Percentiles rank a stretch among this genome's conserved stretches.
phyloP scores from a whole-genome alignment of 495 filamentous ascomycete species.

The Xylaria bambusicola region DNA sequence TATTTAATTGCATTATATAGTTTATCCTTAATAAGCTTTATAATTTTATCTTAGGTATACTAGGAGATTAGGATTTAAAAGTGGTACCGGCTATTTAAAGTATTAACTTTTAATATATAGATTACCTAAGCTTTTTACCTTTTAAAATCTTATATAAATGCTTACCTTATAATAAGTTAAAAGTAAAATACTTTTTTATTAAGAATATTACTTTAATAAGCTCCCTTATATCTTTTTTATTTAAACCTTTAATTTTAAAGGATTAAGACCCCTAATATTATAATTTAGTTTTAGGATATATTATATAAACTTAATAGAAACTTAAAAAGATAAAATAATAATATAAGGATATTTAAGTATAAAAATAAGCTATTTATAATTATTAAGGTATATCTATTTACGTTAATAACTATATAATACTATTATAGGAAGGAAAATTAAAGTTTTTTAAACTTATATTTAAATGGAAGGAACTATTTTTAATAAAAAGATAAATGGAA shows the following conservation, averaged over 20 bases:
- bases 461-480: too few species aligned
- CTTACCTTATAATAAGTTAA: conserved; percentile 1
- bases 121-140: neutral
- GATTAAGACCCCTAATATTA: neutral
- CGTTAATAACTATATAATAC: too few species aligned
- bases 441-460: too few species aligned
- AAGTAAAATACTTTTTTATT: conserved; percentile 5
- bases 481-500: neutral
- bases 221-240: conserved; percentile 9
- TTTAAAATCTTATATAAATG: too few species aligned
- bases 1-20: too few species aligned
- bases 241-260: neutral
- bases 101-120: conserved; percentile 11
- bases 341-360: neutral
- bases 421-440: too few species aligned
- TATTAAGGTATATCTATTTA: too few species aligned
- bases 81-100: neutral
- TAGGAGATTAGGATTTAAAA: neutral
- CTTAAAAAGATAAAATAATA: conserved; percentile 12
- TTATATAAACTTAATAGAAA: too few species aligned
- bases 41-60: too few species aligned
- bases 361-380: conserved; percentile 10
- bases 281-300: conserved; percentile 12
- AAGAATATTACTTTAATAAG: neutral
- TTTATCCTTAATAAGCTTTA: too few species aligned